Evolutionary conservation across 257 asterid genomes (phyloP).

Genomic region (Solanum pinnatisectum): DNA sequence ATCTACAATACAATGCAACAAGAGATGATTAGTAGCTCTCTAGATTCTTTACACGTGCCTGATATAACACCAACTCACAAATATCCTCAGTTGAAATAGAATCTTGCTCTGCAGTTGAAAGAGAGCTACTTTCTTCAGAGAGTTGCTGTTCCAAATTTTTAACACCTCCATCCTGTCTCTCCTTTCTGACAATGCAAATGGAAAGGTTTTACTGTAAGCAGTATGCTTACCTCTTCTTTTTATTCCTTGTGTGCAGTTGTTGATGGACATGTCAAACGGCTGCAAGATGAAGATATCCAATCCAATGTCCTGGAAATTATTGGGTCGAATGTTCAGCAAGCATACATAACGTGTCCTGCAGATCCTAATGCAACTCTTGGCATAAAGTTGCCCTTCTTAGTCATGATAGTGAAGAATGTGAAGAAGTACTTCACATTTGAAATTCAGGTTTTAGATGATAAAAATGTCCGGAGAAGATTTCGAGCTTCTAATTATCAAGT

Average conservation of each 20-base stretch:
- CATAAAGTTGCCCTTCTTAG: conserved; percentile 88
- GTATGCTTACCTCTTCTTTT: neutral
- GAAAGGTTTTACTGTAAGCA: neutral
- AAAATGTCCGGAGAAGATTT: conserved; percentile 88
- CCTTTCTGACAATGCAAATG: neutral
- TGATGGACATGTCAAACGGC: conserved; percentile 72
- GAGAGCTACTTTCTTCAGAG: neutral
- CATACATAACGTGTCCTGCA: conserved; percentile 91
- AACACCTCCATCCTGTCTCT: neutral
- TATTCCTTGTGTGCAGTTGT: conserved; percentile 43
- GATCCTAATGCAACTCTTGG: conserved; percentile 95
- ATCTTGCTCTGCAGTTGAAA: neutral
- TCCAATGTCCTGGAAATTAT: conserved; percentile 76
- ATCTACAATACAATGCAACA: neutral
- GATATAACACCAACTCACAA: neutral
- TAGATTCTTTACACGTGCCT: neutral
- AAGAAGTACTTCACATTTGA: conserved; percentile 94
- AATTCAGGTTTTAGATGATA: conserved; percentile 97
- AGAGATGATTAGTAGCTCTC: neutral
- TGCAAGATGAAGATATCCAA: conserved; percentile 93
- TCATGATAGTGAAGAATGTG: conserved; percentile 74
- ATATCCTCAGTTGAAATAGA: neutral
- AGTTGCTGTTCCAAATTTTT: neutral
- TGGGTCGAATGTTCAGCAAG: conserved; percentile 80
- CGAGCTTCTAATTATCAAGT: conserved; percentile 99